Evolutionary conservation across 2,329 filamentous ascomycete species (phyloP).

Genomic region (Aspergillus eucalypticola): DNA sequence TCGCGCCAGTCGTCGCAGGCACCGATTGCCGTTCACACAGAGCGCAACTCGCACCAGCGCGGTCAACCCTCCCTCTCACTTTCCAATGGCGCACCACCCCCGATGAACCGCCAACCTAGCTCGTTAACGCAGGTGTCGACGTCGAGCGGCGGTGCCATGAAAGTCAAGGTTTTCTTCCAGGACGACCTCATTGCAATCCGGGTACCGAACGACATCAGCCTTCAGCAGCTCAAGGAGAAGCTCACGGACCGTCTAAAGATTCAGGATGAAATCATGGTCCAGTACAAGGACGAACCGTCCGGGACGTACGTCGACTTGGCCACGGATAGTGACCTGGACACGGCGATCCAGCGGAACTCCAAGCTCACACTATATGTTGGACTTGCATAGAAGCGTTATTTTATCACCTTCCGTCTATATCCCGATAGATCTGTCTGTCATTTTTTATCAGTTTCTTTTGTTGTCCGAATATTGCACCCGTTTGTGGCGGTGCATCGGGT

Average conservation of each 20-base stretch:
- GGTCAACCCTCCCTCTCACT: slow-evolving; percentile 35
- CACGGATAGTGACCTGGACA: slow-evolving; percentile 77
- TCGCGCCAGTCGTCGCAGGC: slow-evolving; percentile 67
- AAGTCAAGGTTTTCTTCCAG: slow-evolving; percentile 93
- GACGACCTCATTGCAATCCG: slow-evolving; percentile 90
- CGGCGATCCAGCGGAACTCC: slow-evolving; percentile 78
- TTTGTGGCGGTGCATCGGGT: slow-evolving; percentile 14
- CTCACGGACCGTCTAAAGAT: slow-evolving; percentile 82
- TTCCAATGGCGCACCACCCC: slow-evolving; percentile 41
- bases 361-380: slow-evolving; percentile 77
- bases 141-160: slow-evolving; percentile 62
- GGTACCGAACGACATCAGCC: slow-evolving; percentile 77
- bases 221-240: slow-evolving; percentile 76
- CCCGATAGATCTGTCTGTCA: slow-evolving; percentile 19
- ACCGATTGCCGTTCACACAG: slow-evolving; percentile 57
- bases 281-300: slow-evolving; percentile 81
- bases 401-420: not conserved
- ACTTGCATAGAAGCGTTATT: slow-evolving; percentile 26
- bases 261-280: slow-evolving; percentile 72
- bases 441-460: slow-evolving; percentile 7
- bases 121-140: slow-evolving; percentile 53
- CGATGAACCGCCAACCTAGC: slow-evolving; percentile 52
- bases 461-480: not conserved
- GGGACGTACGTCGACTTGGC: slow-evolving; percentile 73
- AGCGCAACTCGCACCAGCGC: slow-evolving; percentile 44